Conservation (phyloP, 345 rosid species). For the Eucalyptus curtisii region DNA sequence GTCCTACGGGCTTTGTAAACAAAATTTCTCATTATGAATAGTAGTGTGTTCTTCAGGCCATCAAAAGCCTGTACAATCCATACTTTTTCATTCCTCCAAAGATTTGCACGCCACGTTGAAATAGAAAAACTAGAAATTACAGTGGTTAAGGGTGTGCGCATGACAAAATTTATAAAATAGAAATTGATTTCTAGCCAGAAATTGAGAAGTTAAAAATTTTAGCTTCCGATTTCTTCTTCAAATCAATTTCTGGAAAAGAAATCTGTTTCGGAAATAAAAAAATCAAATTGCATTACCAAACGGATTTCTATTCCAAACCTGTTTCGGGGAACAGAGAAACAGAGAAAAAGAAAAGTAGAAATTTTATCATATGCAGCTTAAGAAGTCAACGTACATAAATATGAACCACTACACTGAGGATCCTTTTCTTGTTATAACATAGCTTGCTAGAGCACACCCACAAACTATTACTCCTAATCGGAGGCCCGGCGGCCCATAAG, state of each 20-base stretch:
- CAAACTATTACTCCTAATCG: fast-evolving
- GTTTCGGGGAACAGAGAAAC: too few relatives aligned
- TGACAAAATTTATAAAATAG: too few relatives aligned
- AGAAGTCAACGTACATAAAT: background rate
- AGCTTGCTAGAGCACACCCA: background rate
- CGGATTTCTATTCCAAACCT: too few relatives aligned
- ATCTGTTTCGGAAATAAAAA: too few relatives aligned
- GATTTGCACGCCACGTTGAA: background rate
- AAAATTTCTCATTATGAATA: background rate
- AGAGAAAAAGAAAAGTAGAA: too few relatives aligned
- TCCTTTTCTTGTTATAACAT: background rate
- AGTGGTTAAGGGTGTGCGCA: too few relatives aligned
- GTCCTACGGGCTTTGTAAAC: background rate
- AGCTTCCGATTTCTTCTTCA: too few relatives aligned
- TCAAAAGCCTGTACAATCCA: background rate
- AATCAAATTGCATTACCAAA: too few relatives aligned
- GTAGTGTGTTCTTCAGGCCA: background rate
- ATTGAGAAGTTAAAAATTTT: too few relatives aligned
- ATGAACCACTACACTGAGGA: background rate
- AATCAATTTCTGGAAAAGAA: too few relatives aligned
- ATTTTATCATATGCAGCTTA: too few relatives aligned
- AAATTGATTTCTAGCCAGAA: too few relatives aligned
- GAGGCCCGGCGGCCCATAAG: background rate
- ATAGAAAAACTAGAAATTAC: background rate
- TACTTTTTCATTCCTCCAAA: background rate